phyloP scores from a whole-genome alignment of 495 filamentous ascomycete genomes.

The Cudoniella acicularis region DNA sequence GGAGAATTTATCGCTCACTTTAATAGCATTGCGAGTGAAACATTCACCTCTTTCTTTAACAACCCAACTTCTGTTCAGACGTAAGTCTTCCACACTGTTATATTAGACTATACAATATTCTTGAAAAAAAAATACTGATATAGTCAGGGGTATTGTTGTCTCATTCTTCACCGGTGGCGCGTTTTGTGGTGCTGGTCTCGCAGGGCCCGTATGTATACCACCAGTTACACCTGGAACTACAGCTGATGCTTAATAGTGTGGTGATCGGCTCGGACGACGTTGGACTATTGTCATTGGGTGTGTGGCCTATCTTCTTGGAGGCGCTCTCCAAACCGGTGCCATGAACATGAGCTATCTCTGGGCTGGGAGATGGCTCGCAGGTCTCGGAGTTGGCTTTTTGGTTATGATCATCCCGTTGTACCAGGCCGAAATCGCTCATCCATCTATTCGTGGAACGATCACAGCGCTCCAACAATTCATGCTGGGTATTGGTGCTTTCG shows the following conservation, averaged over 20 bases:
- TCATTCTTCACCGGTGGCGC: conserved; percentile 65
- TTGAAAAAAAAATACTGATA: not conserved
- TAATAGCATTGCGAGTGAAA: conserved; percentile 9
- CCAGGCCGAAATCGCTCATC: conserved; percentile 50
- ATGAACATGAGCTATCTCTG: conserved; percentile 34
- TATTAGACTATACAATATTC: not conserved
- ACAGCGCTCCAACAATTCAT: conserved; percentile 59
- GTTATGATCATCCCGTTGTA: conserved; percentile 48
- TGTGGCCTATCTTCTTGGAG: conserved; percentile 35
- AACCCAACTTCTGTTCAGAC: conserved; percentile 48
- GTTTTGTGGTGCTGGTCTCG: conserved; percentile 51
- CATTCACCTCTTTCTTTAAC: conserved; percentile 19
- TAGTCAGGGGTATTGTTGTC: conserved; percentile 57
- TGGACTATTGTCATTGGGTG: conserved; percentile 35
- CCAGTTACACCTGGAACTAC: not conserved
- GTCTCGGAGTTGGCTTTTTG: conserved; percentile 52
- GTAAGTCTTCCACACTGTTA: conserved; percentile 31
- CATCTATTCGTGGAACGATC: conserved; percentile 46
- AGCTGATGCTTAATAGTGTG: conserved; percentile 35
- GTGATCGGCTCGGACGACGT: conserved; percentile 31
- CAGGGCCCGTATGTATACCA: conserved; percentile 34
- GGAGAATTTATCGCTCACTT: conserved; percentile 35
- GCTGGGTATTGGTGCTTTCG: conserved; percentile 52
- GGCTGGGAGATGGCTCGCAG: conserved; percentile 43
- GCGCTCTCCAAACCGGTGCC: conserved; percentile 37